Percentiles rank a stretch among this genome's conserved stretches.
Conservation (phyloP, 495 filamentous ascomycete genomes). For the Penicillium mononematosum region DNA sequence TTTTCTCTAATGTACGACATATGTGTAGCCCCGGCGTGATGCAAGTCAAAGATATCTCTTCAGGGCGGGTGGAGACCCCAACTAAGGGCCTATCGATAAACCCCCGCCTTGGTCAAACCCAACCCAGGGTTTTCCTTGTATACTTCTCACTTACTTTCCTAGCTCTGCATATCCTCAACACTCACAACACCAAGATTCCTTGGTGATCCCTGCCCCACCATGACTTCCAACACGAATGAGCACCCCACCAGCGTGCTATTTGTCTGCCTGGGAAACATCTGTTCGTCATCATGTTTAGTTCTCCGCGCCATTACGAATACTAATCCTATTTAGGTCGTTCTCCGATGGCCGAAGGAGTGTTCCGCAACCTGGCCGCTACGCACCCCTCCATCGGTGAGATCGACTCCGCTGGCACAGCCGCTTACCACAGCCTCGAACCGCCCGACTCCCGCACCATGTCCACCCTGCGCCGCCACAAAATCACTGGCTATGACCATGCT, state of each 20-base stretch:
- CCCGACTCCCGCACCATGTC: slow-evolving; percentile 85
- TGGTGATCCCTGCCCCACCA: slow-evolving; percentile 10
- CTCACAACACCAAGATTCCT: background rate
- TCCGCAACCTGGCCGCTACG: slow-evolving; percentile 65
- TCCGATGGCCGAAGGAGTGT: slow-evolving; percentile 94
- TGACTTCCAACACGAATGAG: slow-evolving; percentile 21
- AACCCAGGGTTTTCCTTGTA: background rate
- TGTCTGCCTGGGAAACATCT: slow-evolving; percentile 97
- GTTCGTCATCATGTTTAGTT: slow-evolving; percentile 43
- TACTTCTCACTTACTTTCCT: background rate
- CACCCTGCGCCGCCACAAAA: slow-evolving; percentile 70
- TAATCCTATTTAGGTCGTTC: slow-evolving; percentile 53
- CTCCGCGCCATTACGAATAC: slow-evolving; percentile 6
- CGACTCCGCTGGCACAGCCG: slow-evolving; percentile 87
- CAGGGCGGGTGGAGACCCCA: background rate
- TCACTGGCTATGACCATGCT: slow-evolving; percentile 70
- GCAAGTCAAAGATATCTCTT: background rate
- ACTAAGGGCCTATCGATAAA: slow-evolving; percentile 18
- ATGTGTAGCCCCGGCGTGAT: slow-evolving; percentile 3
- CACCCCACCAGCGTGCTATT: slow-evolving; percentile 76
- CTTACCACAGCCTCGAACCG: slow-evolving; percentile 70
- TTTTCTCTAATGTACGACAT: background rate
- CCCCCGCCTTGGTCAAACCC: slow-evolving; percentile 6
- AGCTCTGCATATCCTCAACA: background rate
- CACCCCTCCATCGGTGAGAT: slow-evolving; percentile 63